Conservation (phyloP, 345 rosid species). For the Dipteronia dyeriana region DNA sequence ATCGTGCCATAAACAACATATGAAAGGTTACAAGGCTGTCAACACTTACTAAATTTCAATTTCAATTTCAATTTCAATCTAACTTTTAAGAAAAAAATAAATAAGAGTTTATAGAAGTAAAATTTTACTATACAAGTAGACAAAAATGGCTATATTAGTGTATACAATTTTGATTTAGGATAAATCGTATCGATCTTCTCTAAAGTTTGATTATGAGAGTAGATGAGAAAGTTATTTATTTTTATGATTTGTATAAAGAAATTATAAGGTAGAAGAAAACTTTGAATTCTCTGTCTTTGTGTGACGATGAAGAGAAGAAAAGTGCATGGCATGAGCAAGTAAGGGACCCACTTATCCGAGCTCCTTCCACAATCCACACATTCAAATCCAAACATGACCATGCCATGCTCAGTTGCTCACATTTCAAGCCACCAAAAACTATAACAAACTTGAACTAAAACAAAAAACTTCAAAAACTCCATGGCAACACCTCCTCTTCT, state of each 20-base stretch:
- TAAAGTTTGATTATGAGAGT: no score
- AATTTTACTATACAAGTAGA: no score
- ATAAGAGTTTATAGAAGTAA: no score
- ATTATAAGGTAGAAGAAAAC: background rate
- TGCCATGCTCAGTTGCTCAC: background rate
- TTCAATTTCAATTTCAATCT: no score
- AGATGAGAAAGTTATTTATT: no score
- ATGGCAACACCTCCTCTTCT: constrained; percentile 58
- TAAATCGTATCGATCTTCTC: background rate
- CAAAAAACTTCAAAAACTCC: background rate
- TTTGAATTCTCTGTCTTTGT: background rate
- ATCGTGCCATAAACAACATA: no score
- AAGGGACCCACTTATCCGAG: constrained; percentile 73
- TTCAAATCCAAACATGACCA: constrained; percentile 29
- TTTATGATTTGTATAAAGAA: background rate
- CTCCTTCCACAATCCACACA: constrained; percentile 60
- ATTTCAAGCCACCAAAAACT: background rate
- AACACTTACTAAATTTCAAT: no score
- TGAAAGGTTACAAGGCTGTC: no score
- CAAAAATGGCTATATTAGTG: no score
- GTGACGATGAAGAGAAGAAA: background rate
- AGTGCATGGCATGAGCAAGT: background rate
- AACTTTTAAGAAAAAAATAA: no score
- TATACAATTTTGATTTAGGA: background rate
- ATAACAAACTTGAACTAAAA: background rate